phyloP scores from a whole-genome alignment of 1,284 basidiomycete species.

The Wallemia ichthyophaga region DNA sequence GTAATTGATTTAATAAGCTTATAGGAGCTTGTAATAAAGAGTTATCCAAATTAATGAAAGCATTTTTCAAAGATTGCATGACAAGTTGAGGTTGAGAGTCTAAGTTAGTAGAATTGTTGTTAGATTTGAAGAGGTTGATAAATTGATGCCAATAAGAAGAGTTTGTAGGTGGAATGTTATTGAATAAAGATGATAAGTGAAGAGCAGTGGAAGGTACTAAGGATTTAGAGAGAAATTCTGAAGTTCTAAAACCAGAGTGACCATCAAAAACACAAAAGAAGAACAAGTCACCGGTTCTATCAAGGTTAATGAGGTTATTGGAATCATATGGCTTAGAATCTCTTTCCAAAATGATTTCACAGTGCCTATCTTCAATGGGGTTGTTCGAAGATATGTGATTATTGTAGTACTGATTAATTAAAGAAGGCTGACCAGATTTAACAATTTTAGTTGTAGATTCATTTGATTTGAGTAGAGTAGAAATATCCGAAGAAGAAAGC shows the following conservation, averaged over 20 bases:
- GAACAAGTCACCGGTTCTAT: constrained; percentile 2
- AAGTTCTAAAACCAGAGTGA: constrained; percentile 2
- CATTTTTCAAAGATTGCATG: constrained; percentile 16
- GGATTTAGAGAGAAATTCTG: constrained; percentile 2
- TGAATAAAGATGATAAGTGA: neutral
- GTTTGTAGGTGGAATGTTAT: neutral
- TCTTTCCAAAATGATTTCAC: constrained; percentile 35
- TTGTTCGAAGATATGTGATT: constrained; percentile 54
- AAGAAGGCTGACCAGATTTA: neutral
- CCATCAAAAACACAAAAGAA: constrained; percentile 4
- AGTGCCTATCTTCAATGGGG: constrained; percentile 63
- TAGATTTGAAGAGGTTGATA: constrained; percentile 2
- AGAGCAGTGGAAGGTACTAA: constrained; percentile 6
- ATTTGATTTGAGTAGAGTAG: neutral
- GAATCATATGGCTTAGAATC: constrained; percentile 4
- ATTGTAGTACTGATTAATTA: constrained; percentile 24
- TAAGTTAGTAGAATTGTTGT: constrained; percentile 6
- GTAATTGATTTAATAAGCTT: constrained; percentile 18
- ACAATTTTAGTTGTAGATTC: neutral
- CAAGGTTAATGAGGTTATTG: constrained; percentile 7
- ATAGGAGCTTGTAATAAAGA: constrained; percentile 21
- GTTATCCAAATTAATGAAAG: constrained; percentile 21
- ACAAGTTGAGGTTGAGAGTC: constrained; percentile 16
- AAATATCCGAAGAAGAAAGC: neutral
- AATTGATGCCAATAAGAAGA: constrained; percentile 1